phyloP scores from a whole-genome alignment of 306 rosid species.

The Alnus rubra region DNA sequence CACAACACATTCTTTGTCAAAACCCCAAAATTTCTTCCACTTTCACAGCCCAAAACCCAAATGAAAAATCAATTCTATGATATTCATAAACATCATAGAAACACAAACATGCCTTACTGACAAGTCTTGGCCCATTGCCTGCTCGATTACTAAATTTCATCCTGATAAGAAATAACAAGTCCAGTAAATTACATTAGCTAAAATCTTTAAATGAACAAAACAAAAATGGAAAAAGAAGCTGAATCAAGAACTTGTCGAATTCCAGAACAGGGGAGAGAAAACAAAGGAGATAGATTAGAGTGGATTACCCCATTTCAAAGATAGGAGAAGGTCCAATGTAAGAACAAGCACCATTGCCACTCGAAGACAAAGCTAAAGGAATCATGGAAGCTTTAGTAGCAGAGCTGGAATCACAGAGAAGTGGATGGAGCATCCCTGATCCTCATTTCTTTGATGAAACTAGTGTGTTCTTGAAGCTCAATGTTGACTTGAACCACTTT shows the following conservation, averaged over 20 bases:
- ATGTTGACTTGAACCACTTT: neutral
- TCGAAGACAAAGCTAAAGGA: conserved; percentile 25
- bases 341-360: conserved; percentile 9
- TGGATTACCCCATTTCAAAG: conserved; percentile 47
- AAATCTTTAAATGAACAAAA: neutral
- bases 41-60: too few species aligned
- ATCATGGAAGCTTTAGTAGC: conserved; percentile 37
- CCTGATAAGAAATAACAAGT: conserved; percentile 32
- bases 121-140: conserved; percentile 35
- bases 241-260: neutral
- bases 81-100: conserved; percentile 14
- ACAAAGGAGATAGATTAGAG: neutral
- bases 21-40: too few species aligned
- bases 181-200: neutral
- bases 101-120: conserved; percentile 49
- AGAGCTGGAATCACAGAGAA: conserved; percentile 44
- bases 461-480: neutral
- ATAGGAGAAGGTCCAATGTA: conserved; percentile 38
- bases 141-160: conserved; percentile 51
- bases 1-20: too few species aligned
- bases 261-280: neutral
- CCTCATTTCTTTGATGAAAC: neutral
- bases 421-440: conserved; percentile 56
- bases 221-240: neutral
- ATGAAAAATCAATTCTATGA: neutral